Evolutionary conservation across 139 green algal genomes (phyloP).

Genomic region (Haematococcus sp.): DNA sequence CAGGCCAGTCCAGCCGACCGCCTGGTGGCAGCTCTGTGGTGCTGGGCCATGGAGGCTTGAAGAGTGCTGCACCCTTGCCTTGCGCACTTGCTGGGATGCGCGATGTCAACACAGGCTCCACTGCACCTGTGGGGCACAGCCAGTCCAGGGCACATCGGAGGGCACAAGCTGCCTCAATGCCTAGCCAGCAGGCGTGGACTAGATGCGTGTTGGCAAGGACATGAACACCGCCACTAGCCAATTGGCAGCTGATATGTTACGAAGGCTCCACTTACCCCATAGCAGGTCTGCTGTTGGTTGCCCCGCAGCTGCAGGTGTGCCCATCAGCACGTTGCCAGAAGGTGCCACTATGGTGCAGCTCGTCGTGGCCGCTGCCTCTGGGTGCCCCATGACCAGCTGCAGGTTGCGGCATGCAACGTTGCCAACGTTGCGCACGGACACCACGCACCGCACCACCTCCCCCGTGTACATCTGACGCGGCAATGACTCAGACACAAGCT

Average conservation of each 20-base stretch:
- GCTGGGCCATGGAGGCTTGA: too few species aligned
- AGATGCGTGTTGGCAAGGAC: too few species aligned
- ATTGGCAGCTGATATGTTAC: too few species aligned
- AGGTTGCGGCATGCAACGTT: constrained; percentile 34
- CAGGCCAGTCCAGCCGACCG: constrained; percentile 32
- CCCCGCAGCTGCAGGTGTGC: constrained; percentile 15
- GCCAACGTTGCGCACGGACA: constrained; percentile 41
- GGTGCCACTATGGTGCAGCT: too few species aligned
- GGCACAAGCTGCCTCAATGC: too few species aligned
- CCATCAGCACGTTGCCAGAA: constrained; percentile 4
- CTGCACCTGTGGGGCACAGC: too few species aligned
- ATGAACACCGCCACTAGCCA: too few species aligned
- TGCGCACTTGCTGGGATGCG: background rate
- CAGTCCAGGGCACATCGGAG: too few species aligned
- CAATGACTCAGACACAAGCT: constrained; percentile 37
- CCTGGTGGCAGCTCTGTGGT: constrained; percentile 30
- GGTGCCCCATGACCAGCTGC: constrained; percentile 39
- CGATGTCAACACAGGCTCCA: background rate
- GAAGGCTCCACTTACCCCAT: background rate
- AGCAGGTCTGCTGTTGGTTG: background rate
- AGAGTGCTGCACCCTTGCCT: background rate
- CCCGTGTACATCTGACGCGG: constrained; percentile 36
- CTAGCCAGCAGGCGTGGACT: too few species aligned
- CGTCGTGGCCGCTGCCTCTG: constrained; percentile 6
- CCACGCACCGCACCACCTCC: constrained; percentile 34